Base-by-base conservation (phyloP, 2,329 filamentous ascomycete genomes). In the Trichoderma guizhouense region DNA sequence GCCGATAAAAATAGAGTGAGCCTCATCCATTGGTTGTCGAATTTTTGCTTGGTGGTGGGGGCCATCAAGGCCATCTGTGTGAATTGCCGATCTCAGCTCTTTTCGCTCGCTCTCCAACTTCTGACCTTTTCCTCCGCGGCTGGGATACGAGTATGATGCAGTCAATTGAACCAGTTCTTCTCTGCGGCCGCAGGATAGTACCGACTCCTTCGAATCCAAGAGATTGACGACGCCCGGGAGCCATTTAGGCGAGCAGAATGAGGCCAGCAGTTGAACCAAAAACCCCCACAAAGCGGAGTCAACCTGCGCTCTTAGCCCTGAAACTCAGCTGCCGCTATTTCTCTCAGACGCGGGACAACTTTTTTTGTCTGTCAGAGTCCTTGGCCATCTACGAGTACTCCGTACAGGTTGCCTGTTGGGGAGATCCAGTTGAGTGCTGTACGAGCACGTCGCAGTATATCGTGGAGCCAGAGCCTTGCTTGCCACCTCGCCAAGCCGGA, bases 21-120 rank as follows among this genome's bases (percentile, higher is more conserved):
- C 47, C 28, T 58, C 66, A 30, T 69, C 57, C 28, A 69, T 69
- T 69, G 66, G 66, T n/a, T 51, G 21, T 62, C 30, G 30, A 30
- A 11, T 24, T 39, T 30, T 28, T 26, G 66, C 57, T 60, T 68
- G 18, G 36, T 28, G 66, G 39, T 69, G 57, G 66, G 55, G 28
- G 28, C 28, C 26, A 5, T 21, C 32, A 57, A 58, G 28, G 28
- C 55, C 28, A 51, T 69, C n/a, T 24, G 5, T 18, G 3, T 34
- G 39, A 26, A 15, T 26, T 39, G 66, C 39, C 55, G 57, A 61
- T 47, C 36, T 26, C 30, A 47, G 26, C 24, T 32, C n/a, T 18
- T 12, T 53, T 28, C 47, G n/a, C 47, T n/a, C n/a, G 14, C 14
- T 69, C 39, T 28, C 7, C 51, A 32, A 26, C 24, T 28, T 36